phyloP scores from a whole-genome alignment of 768 basidiomycete species.

The Trametes elegans region DNA sequence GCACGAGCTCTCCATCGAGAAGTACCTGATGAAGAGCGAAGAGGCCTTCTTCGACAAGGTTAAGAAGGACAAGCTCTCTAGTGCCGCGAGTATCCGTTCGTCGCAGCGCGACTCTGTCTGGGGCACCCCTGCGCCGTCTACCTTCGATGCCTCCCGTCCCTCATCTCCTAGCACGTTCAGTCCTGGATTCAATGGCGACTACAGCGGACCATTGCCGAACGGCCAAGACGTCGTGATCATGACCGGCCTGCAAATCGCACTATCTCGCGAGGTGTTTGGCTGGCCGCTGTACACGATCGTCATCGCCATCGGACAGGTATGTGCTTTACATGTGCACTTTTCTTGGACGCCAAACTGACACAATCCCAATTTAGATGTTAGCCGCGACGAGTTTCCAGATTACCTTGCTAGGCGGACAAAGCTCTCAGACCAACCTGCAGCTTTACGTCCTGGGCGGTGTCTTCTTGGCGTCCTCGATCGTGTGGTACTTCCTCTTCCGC shows the following conservation, averaged over 20 bases:
- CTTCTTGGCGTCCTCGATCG: constrained; percentile 79
- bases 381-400: constrained; percentile 95
- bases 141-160: constrained; percentile 64
- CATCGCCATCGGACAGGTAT: constrained; percentile 78
- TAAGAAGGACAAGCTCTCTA: constrained; percentile 82
- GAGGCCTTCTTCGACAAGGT: constrained; percentile 91
- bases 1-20: constrained; percentile 88
- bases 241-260: constrained; percentile 79
- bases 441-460: constrained; percentile 89
- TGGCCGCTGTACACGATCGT: constrained; percentile 94
- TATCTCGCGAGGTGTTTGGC: constrained; percentile 75
- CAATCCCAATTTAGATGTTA: constrained; percentile 54
- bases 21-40: constrained; percentile 87
- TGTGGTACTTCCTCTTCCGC: constrained; percentile 91
- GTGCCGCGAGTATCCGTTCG: constrained; percentile 75
- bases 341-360: neutral
- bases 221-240: constrained; percentile 63
- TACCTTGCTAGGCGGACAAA: constrained; percentile 83
- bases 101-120: constrained; percentile 80
- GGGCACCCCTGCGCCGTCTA: constrained; percentile 66
- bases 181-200: constrained; percentile 43
- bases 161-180: constrained; percentile 55
- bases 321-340: constrained; percentile 22
- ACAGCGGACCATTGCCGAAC: constrained; percentile 41
- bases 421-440: constrained; percentile 76